These are phyloP conservation scores for Mentha longifolia DNA, from an alignment of 257 asterid genomes.

Conservation along the genomic window DNA sequence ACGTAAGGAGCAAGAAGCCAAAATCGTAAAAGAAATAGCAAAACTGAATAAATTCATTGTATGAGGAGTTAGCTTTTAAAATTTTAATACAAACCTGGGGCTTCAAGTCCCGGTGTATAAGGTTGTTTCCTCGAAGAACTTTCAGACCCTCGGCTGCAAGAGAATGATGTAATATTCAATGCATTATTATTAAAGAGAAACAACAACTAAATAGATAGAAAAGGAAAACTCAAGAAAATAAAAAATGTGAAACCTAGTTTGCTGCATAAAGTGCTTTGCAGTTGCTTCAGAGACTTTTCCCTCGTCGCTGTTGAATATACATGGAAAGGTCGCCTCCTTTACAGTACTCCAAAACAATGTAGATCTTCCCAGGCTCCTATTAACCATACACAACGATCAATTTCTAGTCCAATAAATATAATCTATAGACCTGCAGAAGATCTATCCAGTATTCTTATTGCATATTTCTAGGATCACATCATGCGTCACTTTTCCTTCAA, in stretches of 20 bases:
- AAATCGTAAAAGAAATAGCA: background rate
- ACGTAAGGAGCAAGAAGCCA: background rate
- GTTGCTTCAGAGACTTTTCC: constrained; percentile 82
- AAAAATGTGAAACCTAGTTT: constrained; percentile 62
- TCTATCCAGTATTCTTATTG: constrained; percentile 2
- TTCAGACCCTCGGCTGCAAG: constrained; percentile 86
- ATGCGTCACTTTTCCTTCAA: background rate
- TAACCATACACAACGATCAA: constrained; percentile 27
- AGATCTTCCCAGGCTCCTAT: constrained; percentile 88
- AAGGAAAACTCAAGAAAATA: background rate
- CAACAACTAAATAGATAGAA: constrained; percentile 2
- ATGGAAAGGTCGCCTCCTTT: constrained; percentile 93
- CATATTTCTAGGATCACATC: constrained; percentile 1
- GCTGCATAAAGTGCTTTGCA: constrained; percentile 92
- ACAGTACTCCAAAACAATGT: constrained; percentile 88
- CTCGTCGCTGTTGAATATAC: constrained; percentile 70
- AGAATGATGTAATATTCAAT: constrained; percentile 18
- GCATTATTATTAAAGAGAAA: constrained; percentile 20
- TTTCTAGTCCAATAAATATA: constrained; percentile 20
- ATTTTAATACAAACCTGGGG: constrained; percentile 86
- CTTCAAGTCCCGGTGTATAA: constrained; percentile 91
- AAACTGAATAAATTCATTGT: background rate
- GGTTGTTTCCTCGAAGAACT: constrained; percentile 78
- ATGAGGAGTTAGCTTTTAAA: constrained; percentile 11
- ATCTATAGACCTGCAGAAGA: background rate